Base-by-base conservation (phyloP, 169 alveolate genomes). In the Plasmodium blacklocki region DNA sequence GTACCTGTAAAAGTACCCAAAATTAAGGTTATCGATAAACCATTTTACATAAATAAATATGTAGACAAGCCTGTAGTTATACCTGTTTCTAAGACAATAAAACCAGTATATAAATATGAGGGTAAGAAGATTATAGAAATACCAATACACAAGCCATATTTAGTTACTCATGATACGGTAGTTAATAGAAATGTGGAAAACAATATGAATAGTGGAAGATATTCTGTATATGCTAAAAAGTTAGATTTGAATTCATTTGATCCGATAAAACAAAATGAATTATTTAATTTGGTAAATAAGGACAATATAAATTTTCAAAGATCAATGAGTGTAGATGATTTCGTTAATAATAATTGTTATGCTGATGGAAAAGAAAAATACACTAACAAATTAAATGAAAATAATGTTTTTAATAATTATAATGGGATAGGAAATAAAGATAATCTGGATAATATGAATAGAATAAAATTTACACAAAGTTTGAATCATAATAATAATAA, bases 31-130 rank as follows among this genome's bases (percentile, higher is more conserved):
- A 93, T 94, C 2, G 95, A 94, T 70, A 74, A 94, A 73, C 96
- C 96, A 26, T 89, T 83, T 21, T 68, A 67, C 18, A 93, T 94
- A 49, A 93, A 93, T 26, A 89, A 92, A 70, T 94, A 94, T 73
- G 66, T 93, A n/a, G 96, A 94, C 74, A 90, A 87, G 23, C 96
- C 95, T 43, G 96, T 94, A 0, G 94, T 94, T 26, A 94, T 92
- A 43, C 96, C 96, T 21, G 95, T 94, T 32, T 63, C 92, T 54
- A 94, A 89, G 70, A 86, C 58, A 70, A 93, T 94, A 60, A 92
- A 91, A 43, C 96, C 96, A 11, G 52, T 94, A 32, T 92, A 87
- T 64, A 88, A 92, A 32, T 88, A 94, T 64, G 95, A 90, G 50
- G 94, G 93, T 15, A 88, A 91, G n/a, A 92, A 92, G 68, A 50